Evolutionary conservation across 208 protist genomes (phyloP).

Genomic region (Herpetomonas samuelpessoai): DNA sequence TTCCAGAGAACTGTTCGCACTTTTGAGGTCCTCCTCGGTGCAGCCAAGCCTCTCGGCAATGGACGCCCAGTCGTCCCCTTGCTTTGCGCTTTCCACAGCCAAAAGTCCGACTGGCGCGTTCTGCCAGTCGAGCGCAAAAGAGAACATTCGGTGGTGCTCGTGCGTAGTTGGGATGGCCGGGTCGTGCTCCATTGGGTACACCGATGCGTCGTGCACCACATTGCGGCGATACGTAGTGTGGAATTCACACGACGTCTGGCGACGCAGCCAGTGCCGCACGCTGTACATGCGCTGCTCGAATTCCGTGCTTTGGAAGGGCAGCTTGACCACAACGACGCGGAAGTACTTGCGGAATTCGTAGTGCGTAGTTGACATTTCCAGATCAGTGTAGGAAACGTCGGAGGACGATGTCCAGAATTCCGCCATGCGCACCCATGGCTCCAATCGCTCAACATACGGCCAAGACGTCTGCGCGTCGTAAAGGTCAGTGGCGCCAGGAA

Average conservation of each 20-base stretch:
- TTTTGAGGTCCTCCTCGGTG: constrained; percentile 36
- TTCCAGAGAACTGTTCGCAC: constrained; percentile 42
- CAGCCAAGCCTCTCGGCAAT: constrained; percentile 58
- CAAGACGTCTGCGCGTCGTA: constrained; percentile 83
- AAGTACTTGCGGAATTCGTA: constrained; percentile 91
- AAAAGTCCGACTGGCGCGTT: constrained; percentile 65
- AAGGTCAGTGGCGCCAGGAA: constrained; percentile 72
- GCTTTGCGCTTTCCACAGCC: constrained; percentile 29
- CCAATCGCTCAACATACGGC: constrained; percentile 79
- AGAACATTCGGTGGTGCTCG: constrained; percentile 90
- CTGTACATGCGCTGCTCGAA: constrained; percentile 90
- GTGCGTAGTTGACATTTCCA: constrained; percentile 89
- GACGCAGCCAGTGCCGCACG: constrained; percentile 88
- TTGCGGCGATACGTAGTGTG: constrained; percentile 83
- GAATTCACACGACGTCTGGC: constrained; percentile 84
- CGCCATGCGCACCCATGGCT: constrained; percentile 86
- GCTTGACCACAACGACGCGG: constrained; percentile 78
- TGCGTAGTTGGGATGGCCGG: constrained; percentile 46
- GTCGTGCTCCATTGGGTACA: constrained; percentile 85
- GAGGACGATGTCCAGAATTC: constrained; percentile 89
- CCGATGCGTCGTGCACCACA: constrained; percentile 73
- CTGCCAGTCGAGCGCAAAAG: constrained; percentile 89
- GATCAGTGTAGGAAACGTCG: constrained; percentile 79
- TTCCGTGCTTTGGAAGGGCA: constrained; percentile 88
- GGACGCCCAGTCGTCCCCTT: constrained; percentile 66